phyloP scores from a whole-genome alignment of 2,329 filamentous ascomycete genomes.

The Alternaria solani region DNA sequence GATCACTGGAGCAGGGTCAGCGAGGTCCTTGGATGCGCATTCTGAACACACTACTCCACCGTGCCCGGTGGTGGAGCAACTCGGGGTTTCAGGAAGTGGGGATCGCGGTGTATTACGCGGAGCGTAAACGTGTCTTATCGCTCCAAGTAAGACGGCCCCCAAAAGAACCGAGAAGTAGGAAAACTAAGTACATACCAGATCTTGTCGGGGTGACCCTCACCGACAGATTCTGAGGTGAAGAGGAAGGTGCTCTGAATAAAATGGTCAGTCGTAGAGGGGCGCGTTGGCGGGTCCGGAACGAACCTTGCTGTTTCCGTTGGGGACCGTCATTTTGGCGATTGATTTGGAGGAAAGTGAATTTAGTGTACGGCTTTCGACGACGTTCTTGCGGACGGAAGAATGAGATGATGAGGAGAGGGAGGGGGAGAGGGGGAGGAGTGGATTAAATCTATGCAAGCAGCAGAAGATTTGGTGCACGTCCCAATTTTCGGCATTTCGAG shows the following conservation, averaged over 20 bases:
- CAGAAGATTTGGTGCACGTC: slow-evolving; percentile 12
- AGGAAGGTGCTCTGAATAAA: slow-evolving; percentile 49
- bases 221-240: slow-evolving; percentile 63
- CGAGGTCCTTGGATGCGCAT: background rate
- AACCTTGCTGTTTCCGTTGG: slow-evolving; percentile 43
- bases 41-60: background rate
- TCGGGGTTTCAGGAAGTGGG: background rate
- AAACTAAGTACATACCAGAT: slow-evolving; percentile 68
- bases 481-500: background rate
- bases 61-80: background rate
- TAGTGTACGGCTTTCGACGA: slow-evolving; percentile 32
- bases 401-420: slow-evolving; percentile 15
- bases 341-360: slow-evolving; percentile 4
- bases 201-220: slow-evolving; percentile 82
- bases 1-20: slow-evolving; percentile 67
- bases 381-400: slow-evolving; percentile 26
- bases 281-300: slow-evolving; percentile 1
- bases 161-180: background rate
- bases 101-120: background rate
- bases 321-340: slow-evolving; percentile 37
- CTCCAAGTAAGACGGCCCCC: background rate
- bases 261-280: slow-evolving; percentile 9
- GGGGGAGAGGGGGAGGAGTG: slow-evolving; percentile 27
- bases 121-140: slow-evolving; percentile 8
- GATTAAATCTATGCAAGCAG: slow-evolving; percentile 34